A percentile compares a stretch with the other conserved stretches of the same genome.
Conservation (phyloP, 306 rosid species). For the Citrullus mucosospermus region DNA sequence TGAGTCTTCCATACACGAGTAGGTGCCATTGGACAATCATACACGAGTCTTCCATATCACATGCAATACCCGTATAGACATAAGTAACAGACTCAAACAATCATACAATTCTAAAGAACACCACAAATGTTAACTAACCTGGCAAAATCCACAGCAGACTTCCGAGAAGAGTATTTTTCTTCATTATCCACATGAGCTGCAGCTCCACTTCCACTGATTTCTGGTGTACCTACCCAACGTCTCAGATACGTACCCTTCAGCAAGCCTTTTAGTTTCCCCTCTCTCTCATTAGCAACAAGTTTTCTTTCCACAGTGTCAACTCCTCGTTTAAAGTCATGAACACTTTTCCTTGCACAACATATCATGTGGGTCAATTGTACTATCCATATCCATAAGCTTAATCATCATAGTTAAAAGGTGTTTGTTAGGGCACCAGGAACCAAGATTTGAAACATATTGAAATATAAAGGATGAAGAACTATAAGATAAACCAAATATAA, state of each 20-base stretch:
- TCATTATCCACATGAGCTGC: constrained; percentile 26
- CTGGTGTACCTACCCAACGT: constrained; percentile 63
- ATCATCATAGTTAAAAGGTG: neutral
- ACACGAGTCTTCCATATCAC: neutral
- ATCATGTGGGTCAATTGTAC: neutral
- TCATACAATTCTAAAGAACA: neutral
- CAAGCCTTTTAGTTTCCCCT: constrained; percentile 57
- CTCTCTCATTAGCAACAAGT: constrained; percentile 36
- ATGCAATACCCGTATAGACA: neutral
- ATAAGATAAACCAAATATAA: no score
- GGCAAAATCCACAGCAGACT: constrained; percentile 73
- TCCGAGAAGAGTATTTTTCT: constrained; percentile 25
- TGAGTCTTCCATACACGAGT: neutral
- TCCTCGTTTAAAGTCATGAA: constrained; percentile 28
- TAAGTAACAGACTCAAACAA: neutral
- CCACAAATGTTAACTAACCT: constrained; percentile 37
- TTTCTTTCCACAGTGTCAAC: constrained; percentile 33
- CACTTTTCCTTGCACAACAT: constrained; percentile 35
- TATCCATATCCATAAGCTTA: neutral
- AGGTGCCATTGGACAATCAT: neutral
- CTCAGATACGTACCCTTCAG: constrained; percentile 74
- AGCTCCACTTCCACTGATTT: constrained; percentile 38
- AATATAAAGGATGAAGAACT: no score
- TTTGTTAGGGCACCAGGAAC: no score
- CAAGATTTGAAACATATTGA: no score